Conservation (phyloP, 2,329 filamentous ascomycete genomes). For the Fusarium duplospermum region DNA sequence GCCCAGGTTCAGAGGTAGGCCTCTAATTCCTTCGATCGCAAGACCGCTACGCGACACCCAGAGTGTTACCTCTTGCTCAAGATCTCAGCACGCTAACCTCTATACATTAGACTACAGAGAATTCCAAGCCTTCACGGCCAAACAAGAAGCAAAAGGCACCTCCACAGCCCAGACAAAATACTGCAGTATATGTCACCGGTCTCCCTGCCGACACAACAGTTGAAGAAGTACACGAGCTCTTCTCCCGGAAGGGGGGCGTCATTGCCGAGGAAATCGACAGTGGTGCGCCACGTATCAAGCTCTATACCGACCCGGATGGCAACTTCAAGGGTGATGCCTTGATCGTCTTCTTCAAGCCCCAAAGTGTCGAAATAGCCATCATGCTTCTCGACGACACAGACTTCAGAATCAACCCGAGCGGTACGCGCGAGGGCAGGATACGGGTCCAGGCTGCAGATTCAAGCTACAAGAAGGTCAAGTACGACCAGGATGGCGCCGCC, state of each 20-base stretch:
- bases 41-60: background rate
- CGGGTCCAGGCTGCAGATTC: constrained; percentile 86
- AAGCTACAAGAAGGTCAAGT: constrained; percentile 90
- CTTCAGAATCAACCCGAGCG: constrained; percentile 74
- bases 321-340: constrained; percentile 94
- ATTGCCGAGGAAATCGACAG: constrained; percentile 95
- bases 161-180: constrained; percentile 75
- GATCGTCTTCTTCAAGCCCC: constrained; percentile 93
- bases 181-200: constrained; percentile 90
- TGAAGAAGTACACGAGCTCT: constrained; percentile 84
- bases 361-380: constrained; percentile 89
- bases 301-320: constrained; percentile 85
- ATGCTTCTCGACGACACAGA: constrained; percentile 84
- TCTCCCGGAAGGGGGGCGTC: constrained; percentile 86
- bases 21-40: background rate
- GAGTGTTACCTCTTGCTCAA: background rate
- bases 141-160: constrained; percentile 61
- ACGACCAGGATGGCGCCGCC: constrained; percentile 59
- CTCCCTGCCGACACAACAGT: constrained; percentile 83
- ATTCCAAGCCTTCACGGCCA: constrained; percentile 53
- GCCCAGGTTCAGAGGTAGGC: constrained; percentile 58
- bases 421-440: constrained; percentile 72
- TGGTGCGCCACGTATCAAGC: constrained; percentile 88
- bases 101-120: constrained; percentile 36
- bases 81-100: constrained; percentile 16